phyloP scores from a whole-genome alignment of 768 basidiomycete species.

The Phlegmacium glaucopus region DNA sequence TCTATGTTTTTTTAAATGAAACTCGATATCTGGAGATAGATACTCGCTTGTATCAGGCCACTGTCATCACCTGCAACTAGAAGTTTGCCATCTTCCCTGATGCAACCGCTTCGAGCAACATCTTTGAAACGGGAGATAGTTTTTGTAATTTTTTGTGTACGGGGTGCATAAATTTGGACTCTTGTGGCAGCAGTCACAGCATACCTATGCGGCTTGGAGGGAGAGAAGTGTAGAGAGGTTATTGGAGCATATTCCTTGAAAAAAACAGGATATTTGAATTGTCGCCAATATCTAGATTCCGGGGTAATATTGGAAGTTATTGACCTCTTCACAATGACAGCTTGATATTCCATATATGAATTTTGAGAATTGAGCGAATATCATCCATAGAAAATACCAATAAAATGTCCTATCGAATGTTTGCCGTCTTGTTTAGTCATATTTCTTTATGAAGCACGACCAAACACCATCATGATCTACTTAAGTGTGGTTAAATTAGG shows the following conservation, averaged over 20 bases:
- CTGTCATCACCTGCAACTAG: constrained; percentile 94
- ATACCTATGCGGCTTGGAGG: constrained; percentile 85
- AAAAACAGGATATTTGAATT: constrained; percentile 88
- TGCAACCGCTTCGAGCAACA: constrained; percentile 83
- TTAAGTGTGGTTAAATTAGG: no score
- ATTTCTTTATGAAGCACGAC: neutral
- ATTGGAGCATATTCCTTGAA: constrained; percentile 97
- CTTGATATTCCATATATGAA: constrained; percentile 72
- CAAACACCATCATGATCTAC: constrained; percentile 5
- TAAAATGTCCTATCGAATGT: no score
- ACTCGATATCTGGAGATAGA: neutral
- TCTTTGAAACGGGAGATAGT: constrained; percentile 97
- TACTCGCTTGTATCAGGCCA: constrained; percentile 73
- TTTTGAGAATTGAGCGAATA: constrained; percentile 13
- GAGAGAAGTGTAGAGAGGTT: constrained; percentile 90
- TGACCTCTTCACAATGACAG: constrained; percentile 66
- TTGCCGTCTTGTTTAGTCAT: no score
- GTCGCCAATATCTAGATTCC: constrained; percentile 84
- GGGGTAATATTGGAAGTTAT: constrained; percentile 47
- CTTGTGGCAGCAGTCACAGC: constrained; percentile 93
- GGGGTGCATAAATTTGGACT: constrained; percentile 93
- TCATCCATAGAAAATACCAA: no score
- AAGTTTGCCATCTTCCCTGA: constrained; percentile 91
- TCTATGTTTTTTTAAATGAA: neutral
- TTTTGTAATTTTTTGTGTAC: constrained; percentile 95